Evolutionary conservation across 805 yeast genomes (phyloP), one percentile per base, ranked within the genome.

Genomic region (Brettanomyces sp.): DNA sequence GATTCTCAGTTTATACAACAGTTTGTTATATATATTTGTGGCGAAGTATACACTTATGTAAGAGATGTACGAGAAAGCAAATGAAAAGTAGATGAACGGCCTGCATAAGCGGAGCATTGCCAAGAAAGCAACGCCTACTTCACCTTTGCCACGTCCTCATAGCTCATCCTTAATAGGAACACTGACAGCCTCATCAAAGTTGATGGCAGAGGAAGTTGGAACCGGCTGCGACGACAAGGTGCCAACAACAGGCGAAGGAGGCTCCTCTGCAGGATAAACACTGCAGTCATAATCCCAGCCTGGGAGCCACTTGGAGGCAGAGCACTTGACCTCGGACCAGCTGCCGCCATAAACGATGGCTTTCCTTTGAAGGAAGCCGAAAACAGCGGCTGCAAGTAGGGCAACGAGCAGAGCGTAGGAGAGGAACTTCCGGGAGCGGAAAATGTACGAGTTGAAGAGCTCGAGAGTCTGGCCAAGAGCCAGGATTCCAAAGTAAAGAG

Each of bases 271-370:
- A 38, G 69, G 69, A 62, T 76, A 88, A 12, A 70, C 55, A 49
- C 67, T 69, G 68, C 99, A 93, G 58, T 82, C 84, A 60, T 80
- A 93, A 72, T 93, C 99, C 99, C 98, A 93, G 36, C 77, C 71
- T 3, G 69, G 50, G 32, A 85, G 52, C 54, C 78, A 63, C 66
- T 79, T 78, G 40, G 90, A 69, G 39, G 72, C 67, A 48, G 70
- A 66, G 67, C 99, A 93, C 49, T 73, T 64, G 28, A 60, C 63
- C 56, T 73, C 73, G 41, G 95, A 84, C 97, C 98, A 91, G 45
- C 77, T 76, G 11, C 76, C 59, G 41, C 85, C 99, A 60, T 86
- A 85, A 42, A 82, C 75, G 58, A 93, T 65, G 34, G 98, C 84
- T 2, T 86, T 73, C 66, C 81, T 81, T 49, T 70, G 63, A 45